These are phyloP conservation scores for Alloteropsis semialata DNA, from an alignment of 176 grass and related monocot species.

Conservation along the genomic window DNA sequence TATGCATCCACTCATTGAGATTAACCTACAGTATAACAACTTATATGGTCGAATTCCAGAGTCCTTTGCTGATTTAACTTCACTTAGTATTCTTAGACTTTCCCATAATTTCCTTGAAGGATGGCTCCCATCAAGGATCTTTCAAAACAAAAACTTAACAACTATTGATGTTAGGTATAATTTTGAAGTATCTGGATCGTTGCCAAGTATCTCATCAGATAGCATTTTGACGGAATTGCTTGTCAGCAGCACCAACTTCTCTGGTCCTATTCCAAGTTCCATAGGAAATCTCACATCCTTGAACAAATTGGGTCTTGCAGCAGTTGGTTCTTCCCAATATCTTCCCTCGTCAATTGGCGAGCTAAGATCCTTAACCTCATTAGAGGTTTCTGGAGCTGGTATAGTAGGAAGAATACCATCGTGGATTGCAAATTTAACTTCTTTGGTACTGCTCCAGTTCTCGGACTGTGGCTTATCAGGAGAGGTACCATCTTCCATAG, in stretches of 20 bases:
- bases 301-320: conserved; percentile 29
- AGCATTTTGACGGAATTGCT: conserved; percentile 16
- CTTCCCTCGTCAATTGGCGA: conserved; percentile 23
- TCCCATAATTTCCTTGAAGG: conserved; percentile 12
- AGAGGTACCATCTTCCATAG: conserved; percentile 26
- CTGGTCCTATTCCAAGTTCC: conserved; percentile 35
- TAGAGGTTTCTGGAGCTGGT: conserved; percentile 7
- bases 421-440: conserved; percentile 28
- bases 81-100: conserved; percentile 30
- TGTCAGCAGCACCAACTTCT: conserved; percentile 50
- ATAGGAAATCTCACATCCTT: conserved; percentile 38
- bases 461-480: conserved; percentile 41
- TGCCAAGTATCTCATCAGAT: conserved; percentile 22
- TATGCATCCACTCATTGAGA: conserved; percentile 10
- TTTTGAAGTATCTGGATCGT: conserved; percentile 12
- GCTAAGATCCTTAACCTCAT: neutral
- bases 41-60: conserved; percentile 30
- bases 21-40: conserved; percentile 25
- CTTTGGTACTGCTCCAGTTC: neutral
- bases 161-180: conserved; percentile 38
- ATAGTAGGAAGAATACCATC: neutral
- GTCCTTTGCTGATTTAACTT: conserved; percentile 38
- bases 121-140: conserved; percentile 28
- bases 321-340: neutral
- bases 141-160: conserved; percentile 36